These are phyloP conservation scores for Cytospora mali DNA, from an alignment of 2,329 filamentous ascomycete species.

Conservation along the genomic window DNA sequence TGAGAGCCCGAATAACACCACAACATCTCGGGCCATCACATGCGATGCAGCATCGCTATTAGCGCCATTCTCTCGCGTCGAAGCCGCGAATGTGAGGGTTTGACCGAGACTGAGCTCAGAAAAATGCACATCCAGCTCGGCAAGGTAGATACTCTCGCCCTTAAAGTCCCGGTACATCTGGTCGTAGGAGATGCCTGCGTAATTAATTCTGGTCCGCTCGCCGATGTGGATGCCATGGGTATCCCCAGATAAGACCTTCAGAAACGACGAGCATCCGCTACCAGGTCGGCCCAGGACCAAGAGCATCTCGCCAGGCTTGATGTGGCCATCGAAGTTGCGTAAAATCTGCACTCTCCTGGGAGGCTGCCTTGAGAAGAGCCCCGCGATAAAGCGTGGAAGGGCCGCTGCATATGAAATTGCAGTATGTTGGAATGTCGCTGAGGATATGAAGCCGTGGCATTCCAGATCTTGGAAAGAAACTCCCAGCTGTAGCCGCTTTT, in stretches of 20 bases:
- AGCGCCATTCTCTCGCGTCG: conserved; percentile 64
- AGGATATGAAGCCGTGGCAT: too few species aligned
- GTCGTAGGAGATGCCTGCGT: conserved; percentile 60
- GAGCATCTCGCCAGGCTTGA: conserved; percentile 67
- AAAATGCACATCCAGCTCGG: conserved; percentile 76
- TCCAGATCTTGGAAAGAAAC: too few species aligned
- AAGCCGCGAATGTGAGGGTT: conserved; percentile 73
- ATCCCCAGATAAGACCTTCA: conserved; percentile 65
- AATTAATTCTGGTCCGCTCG: conserved; percentile 56
- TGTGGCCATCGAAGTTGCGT: conserved; percentile 65
- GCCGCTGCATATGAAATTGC: too few species aligned
- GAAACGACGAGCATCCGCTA: conserved; percentile 64
- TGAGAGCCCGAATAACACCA: conserved; percentile 71
- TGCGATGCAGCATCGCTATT: conserved; percentile 60
- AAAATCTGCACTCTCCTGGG: too few species aligned
- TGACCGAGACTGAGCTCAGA: conserved; percentile 76
- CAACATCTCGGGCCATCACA: conserved; percentile 67
- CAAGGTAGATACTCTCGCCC: conserved; percentile 72
- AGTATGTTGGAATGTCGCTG: too few species aligned
- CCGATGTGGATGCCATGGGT: conserved; percentile 59
- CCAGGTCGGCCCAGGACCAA: conserved; percentile 69
- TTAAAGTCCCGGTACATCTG: conserved; percentile 63
- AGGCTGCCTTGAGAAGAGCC: too few species aligned
- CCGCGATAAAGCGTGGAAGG: too few species aligned
- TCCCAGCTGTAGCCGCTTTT: too few species aligned